Conservation (phyloP, 768 basidiomycete genomes). For the Pleurotus salmoneostramineus region DNA sequence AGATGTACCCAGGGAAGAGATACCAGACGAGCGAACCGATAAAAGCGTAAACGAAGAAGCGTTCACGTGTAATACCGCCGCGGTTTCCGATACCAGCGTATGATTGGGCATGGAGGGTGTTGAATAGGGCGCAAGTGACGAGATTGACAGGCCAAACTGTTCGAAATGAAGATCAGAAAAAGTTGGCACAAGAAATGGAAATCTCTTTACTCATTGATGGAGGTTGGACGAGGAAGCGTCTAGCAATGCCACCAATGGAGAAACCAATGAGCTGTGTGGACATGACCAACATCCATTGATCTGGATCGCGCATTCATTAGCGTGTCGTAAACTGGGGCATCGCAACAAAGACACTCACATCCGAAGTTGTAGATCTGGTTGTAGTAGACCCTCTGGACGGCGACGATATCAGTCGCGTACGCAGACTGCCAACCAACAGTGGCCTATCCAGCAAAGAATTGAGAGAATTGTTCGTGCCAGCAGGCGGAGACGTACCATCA, state of each 20-base stretch:
- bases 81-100: conserved; percentile 66
- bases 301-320: conserved; percentile 21
- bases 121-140: conserved; percentile 75
- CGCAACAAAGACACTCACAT: conserved; percentile 34
- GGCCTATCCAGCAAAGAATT: conserved; percentile 23
- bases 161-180: conserved; percentile 21
- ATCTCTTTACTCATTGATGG: conserved; percentile 58
- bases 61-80: conserved; percentile 68
- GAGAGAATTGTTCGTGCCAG: neutral
- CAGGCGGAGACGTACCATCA: conserved; percentile 25
- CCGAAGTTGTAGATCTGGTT: conserved; percentile 56
- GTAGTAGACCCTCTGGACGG: conserved; percentile 75
- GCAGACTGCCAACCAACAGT: conserved; percentile 43
- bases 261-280: conserved; percentile 78
- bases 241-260: conserved; percentile 68
- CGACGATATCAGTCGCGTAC: conserved; percentile 74
- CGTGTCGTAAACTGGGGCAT: neutral
- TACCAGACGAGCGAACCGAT: conserved; percentile 59
- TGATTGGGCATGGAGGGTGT: conserved; percentile 72
- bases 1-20: conserved; percentile 67
- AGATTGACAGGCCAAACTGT: conserved; percentile 79
- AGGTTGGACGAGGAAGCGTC: conserved; percentile 74
- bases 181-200: neutral
- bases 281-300: conserved; percentile 80
- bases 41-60: conserved; percentile 73